phyloP scores from a whole-genome alignment of 306 rosid species.

The Glycyrrhiza uralensis region DNA sequence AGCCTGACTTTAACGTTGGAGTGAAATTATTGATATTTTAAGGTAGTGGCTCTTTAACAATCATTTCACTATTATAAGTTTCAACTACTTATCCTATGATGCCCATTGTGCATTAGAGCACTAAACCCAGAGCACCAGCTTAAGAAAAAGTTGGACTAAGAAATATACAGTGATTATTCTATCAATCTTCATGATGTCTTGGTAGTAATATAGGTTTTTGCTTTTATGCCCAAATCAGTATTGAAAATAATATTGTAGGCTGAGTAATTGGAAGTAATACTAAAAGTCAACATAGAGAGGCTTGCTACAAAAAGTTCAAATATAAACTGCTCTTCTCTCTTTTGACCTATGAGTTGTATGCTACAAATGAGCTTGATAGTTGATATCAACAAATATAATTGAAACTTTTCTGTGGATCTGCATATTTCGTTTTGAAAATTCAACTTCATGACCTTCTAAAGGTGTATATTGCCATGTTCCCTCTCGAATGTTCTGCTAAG shows the following conservation, averaged over 20 bases:
- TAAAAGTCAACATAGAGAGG: not conserved
- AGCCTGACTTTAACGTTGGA: not conserved
- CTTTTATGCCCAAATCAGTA: not conserved
- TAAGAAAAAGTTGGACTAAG: not conserved
- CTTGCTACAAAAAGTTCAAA: not conserved
- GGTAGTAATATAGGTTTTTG: not conserved
- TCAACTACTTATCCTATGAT: not conserved
- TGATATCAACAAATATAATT: not conserved
- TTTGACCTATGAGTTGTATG: not conserved
- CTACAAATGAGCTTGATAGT: not conserved
- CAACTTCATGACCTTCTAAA: not conserved
- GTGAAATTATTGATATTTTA: not conserved
- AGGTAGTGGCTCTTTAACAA: not conserved
- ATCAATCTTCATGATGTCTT: not conserved
- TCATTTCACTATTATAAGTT: not conserved
- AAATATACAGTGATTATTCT: not conserved
- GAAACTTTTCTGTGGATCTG: not conserved
- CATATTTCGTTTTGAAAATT: slow-evolving; percentile 9
- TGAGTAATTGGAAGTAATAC: not conserved
- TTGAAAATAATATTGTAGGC: not conserved
- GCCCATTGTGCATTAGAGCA: not conserved
- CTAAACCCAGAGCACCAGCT: not conserved
- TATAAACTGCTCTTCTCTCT: not conserved
- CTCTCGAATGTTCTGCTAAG: not conserved
- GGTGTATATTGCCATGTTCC: not conserved